Evolutionary conservation across 495 filamentous ascomycete genomes (phyloP), one percentile per base, ranked within the genome.

Genomic region (Eremomyces bilateralis): DNA sequence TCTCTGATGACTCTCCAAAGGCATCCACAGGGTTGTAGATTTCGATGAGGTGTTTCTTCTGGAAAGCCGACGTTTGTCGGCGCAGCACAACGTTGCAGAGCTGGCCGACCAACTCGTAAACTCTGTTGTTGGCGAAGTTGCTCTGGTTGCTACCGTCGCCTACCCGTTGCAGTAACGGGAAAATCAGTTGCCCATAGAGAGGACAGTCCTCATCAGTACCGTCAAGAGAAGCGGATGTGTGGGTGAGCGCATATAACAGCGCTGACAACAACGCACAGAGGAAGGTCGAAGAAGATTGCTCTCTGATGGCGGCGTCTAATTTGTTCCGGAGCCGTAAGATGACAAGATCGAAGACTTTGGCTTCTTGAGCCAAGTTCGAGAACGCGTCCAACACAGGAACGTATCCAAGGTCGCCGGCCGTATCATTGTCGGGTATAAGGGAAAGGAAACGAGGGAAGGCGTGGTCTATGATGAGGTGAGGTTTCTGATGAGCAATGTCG

Each of bases 401-500:
- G 43, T 76, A 77, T 2, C 46, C 41, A 18, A 33, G 50, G 13
- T 42, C 38, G 15, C 45, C 42, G 20, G 53, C 55, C 0, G 46
- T 52, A 33, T 64, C 64, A 16, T 54, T 52, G 31, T 78, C 73
- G 3, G 76, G 76, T 1, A 81, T 54, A 19, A 65, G 64, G 1
- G 74, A 74, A 56, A 80, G 67, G 44, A 81, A 79, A 6, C 69
- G 68, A 11, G 76, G 76, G 51, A 81, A 72, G 0, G 74, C 76
- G 20, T 72, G 71, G 33, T 78, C 64, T 51, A 76, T 66, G 15
- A 81, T 70, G 17, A 75, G 48, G n/a, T 63, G 61, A 10, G 73
- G 67, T 42, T 72, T 75, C 34, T 69, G 59, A 40, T 64, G 72
- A 4, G 74, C 74, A 32, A 81, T 63, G 20, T 72, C 64, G 6